phyloP scores from a whole-genome alignment of 495 filamentous ascomycete species.

The Trichoderma virens region DNA sequence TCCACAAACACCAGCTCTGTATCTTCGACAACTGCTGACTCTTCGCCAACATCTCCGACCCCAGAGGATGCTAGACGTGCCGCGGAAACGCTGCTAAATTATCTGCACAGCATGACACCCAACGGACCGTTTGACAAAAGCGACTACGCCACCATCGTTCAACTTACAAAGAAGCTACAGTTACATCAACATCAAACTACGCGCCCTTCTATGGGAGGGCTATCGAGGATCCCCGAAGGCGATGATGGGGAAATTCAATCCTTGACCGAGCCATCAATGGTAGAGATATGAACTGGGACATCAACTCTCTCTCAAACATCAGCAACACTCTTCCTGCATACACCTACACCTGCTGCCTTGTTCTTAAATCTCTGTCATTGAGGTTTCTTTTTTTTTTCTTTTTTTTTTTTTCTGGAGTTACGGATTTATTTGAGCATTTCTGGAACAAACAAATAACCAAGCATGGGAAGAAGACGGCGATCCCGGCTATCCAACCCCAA shows the following conservation, averaged over 20 bases:
- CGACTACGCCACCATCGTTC: slow-evolving; percentile 76
- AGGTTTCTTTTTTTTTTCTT: slow-evolving; percentile 15
- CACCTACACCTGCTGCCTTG: no score
- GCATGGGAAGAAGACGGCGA: not conserved
- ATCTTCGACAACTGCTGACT: slow-evolving; percentile 29
- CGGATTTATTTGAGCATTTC: not conserved
- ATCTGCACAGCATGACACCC: slow-evolving; percentile 66
- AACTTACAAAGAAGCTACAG: slow-evolving; percentile 82
- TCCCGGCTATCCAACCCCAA: not conserved
- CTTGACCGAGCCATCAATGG: not conserved
- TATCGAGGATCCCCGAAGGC: slow-evolving; percentile 59
- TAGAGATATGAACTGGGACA: slow-evolving; percentile 7
- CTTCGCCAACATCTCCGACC: slow-evolving; percentile 58
- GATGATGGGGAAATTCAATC: slow-evolving; percentile 43
- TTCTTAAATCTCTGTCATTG: slow-evolving; percentile 14
- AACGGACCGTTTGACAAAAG: slow-evolving; percentile 66
- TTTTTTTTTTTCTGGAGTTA: not conserved
- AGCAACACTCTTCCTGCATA: slow-evolving; percentile 14
- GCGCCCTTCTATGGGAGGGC: slow-evolving; percentile 53
- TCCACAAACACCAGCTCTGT: slow-evolving; percentile 31
- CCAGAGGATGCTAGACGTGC: slow-evolving; percentile 85
- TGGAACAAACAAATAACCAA: not conserved
- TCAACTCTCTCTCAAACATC: slow-evolving; percentile 11
- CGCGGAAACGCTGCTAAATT: slow-evolving; percentile 77
- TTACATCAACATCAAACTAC: slow-evolving; percentile 51